These are phyloP conservation scores for Cyberlindnera saturnus DNA, from an alignment of 805 yeast species.

Conservation along the genomic window DNA sequence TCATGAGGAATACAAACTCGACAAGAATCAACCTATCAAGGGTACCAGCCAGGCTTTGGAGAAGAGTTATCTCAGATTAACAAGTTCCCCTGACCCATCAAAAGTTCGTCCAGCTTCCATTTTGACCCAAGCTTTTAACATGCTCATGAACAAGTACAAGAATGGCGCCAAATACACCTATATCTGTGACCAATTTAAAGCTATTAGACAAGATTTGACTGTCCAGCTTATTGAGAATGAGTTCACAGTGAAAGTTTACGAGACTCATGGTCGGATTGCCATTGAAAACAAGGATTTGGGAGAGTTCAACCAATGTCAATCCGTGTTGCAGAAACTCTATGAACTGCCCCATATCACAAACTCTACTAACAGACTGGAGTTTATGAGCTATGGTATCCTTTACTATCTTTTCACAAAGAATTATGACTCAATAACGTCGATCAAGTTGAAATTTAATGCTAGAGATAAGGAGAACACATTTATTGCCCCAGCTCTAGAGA, in stretches of 20 bases:
- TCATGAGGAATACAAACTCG: slow-evolving; percentile 26
- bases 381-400: slow-evolving; percentile 63
- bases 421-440: slow-evolving; percentile 25
- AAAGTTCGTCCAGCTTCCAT: slow-evolving; percentile 69
- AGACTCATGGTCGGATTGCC: slow-evolving; percentile 82
- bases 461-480: slow-evolving; percentile 15
- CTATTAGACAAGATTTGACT: slow-evolving; percentile 87
- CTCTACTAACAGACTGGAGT: slow-evolving; percentile 48
- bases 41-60: slow-evolving; percentile 68
- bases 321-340: slow-evolving; percentile 66
- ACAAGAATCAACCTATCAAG: slow-evolving; percentile 35
- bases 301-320: slow-evolving; percentile 92
- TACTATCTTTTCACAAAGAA: slow-evolving; percentile 74
- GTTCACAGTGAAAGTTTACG: slow-evolving; percentile 76
- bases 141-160: slow-evolving; percentile 47
- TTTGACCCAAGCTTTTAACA: slow-evolving; percentile 49
- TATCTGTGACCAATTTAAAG: slow-evolving; percentile 83
- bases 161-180: slow-evolving; percentile 59
- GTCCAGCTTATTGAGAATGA: slow-evolving; percentile 81
- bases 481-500: slow-evolving; percentile 23
- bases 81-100: slow-evolving; percentile 87
- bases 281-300: slow-evolving; percentile 80
- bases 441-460: slow-evolving; percentile 39
- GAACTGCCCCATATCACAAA: slow-evolving; percentile 31
- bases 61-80: slow-evolving; percentile 74